phyloP scores from a whole-genome alignment of 164 flowering plant genomes.

The grape (Vitis vinifera) region DNA sequence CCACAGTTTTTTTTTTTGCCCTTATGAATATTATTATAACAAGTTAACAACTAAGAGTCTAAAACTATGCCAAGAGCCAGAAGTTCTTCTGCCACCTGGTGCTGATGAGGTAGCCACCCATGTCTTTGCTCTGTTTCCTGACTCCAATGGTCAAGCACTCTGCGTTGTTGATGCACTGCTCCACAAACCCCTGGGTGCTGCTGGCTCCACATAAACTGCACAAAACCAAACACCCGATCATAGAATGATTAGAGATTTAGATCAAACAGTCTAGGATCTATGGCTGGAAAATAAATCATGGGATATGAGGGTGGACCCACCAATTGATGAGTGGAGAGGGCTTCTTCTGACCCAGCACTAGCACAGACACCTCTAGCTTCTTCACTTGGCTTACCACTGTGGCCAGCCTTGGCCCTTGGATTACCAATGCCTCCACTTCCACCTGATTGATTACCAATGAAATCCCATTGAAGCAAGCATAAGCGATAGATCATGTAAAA shows the following conservation, averaged over 20 bases:
- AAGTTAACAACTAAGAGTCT: neutral
- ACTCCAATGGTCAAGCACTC: slow-evolving; percentile 88
- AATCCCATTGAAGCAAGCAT: neutral
- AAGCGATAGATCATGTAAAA: neutral
- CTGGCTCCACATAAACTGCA: slow-evolving; percentile 59
- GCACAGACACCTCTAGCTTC: slow-evolving; percentile 86
- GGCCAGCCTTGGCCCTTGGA: slow-evolving; percentile 77
- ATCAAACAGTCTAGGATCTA: neutral
- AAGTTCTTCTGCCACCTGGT: slow-evolving; percentile 92
- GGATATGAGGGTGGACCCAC: slow-evolving; percentile 25
- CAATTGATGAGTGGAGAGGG: slow-evolving; percentile 60
- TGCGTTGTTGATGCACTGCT: slow-evolving; percentile 68
- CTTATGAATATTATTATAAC: neutral
- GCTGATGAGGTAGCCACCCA: slow-evolving; percentile 84
- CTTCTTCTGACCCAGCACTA: slow-evolving; percentile 79
- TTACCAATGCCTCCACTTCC: slow-evolving; percentile 78
- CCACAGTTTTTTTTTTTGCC: neutral
- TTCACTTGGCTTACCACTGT: slow-evolving; percentile 91
- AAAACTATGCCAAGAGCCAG: slow-evolving; percentile 69
- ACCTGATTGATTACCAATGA: slow-evolving; percentile 40
- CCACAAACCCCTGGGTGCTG: slow-evolving; percentile 68
- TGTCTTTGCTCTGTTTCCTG: slow-evolving; percentile 69
- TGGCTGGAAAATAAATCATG: neutral
- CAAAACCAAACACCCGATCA: neutral
- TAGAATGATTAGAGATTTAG: neutral